Evolutionary conservation across 345 rosid species (phyloP).

Genomic region (Sisymbrium irio): DNA sequence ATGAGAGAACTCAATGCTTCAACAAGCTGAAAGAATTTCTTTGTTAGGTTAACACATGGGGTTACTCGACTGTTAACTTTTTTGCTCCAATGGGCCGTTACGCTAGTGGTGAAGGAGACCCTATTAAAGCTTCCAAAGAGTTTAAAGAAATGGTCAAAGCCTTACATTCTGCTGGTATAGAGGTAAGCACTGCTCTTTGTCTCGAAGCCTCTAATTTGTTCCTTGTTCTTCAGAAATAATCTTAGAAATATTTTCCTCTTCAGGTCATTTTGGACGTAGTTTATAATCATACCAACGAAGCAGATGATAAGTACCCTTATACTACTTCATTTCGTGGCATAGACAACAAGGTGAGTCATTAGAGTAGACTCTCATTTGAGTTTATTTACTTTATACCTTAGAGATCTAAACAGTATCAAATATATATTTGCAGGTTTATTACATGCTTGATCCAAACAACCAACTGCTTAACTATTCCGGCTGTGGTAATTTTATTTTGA

Average conservation of each 20-base stretch:
- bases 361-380: background rate
- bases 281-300: constrained; percentile 95
- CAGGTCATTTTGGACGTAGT: constrained; percentile 97
- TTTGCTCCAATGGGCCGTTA: constrained; percentile 97
- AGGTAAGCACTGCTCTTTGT: constrained; percentile 47
- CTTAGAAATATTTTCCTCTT: constrained; percentile 6
- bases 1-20: background rate
- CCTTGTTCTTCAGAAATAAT: background rate
- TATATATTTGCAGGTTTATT: constrained; percentile 65
- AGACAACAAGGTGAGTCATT: constrained; percentile 68
- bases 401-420: background rate
- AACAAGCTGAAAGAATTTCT: background rate
- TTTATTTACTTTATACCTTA: background rate
- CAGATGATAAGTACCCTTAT: constrained; percentile 74
- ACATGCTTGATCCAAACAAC: constrained; percentile 72
- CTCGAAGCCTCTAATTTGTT: background rate
- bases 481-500: constrained; percentile 60
- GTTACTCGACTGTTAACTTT: constrained; percentile 95
- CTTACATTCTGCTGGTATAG: constrained; percentile 86
- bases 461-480: constrained; percentile 78
- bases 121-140: constrained; percentile 72
- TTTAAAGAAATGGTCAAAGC: constrained; percentile 95
- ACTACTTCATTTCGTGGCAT: constrained; percentile 95
- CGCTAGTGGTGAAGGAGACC: constrained; percentile 84
- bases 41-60: constrained; percentile 89